Evolutionary conservation across 768 basidiomycete species (phyloP).

Genomic region (Suillus spraguei): DNA sequence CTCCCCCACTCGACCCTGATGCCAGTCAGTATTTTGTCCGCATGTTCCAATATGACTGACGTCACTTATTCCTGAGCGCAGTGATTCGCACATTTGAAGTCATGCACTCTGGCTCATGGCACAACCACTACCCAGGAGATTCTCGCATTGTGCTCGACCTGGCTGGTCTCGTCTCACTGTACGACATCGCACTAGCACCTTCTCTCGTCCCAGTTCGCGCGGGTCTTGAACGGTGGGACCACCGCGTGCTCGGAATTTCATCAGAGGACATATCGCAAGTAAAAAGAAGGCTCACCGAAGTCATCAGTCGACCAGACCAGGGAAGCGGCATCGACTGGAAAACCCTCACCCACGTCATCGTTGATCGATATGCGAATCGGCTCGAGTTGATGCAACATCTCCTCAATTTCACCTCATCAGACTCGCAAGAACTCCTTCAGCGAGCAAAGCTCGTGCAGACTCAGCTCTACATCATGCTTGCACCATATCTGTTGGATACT

Average conservation of each 20-base stretch:
- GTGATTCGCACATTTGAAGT: constrained; percentile 12
- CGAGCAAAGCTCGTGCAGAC: constrained; percentile 12
- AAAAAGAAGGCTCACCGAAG: constrained; percentile 12
- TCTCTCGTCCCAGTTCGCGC: constrained; percentile 20
- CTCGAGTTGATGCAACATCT: constrained; percentile 42
- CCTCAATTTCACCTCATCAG: constrained; percentile 27
- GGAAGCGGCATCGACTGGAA: constrained; percentile 46
- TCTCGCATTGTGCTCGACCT: constrained; percentile 27
- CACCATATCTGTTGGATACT: constrained; percentile 16
- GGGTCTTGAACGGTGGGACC: constrained; percentile 22
- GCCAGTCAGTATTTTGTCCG: neutral
- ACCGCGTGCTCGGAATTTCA: constrained; percentile 20
- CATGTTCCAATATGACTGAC: neutral
- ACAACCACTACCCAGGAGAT: constrained; percentile 29
- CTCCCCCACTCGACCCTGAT: neutral
- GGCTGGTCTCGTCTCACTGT: constrained; percentile 27
- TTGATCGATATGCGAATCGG: constrained; percentile 44
- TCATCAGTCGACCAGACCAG: constrained; percentile 6
- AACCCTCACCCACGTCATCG: constrained; percentile 38
- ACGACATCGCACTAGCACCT: constrained; percentile 25
- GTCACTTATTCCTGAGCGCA: neutral
- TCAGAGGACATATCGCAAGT: constrained; percentile 14
- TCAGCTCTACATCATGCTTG: constrained; percentile 25
- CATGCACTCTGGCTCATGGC: constrained; percentile 25
- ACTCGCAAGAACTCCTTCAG: constrained; percentile 17